These are phyloP conservation scores for Halophytophthora polymorphica DNA, from an alignment of 352 stramenopile species.

Conservation along the genomic window DNA sequence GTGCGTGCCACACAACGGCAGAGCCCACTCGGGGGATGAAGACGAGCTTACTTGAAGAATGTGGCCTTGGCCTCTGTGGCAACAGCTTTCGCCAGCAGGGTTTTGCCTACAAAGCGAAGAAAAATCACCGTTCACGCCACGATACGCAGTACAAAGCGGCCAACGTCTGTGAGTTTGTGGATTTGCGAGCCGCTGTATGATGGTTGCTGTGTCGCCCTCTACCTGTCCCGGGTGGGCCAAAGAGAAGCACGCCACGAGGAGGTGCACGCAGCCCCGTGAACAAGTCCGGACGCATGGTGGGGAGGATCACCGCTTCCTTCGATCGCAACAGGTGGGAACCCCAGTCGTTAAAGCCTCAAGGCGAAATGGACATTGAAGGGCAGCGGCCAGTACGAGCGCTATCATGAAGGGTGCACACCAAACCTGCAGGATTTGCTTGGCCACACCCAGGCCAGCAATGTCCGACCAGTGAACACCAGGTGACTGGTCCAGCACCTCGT, in stretches of 20 bases:
- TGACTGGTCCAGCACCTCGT: slow-evolving; percentile 81
- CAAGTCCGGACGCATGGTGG: slow-evolving; percentile 77
- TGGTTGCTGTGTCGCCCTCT: not conserved
- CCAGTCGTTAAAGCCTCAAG: not conserved
- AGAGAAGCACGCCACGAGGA: slow-evolving; percentile 72
- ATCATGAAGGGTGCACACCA: too few relatives aligned
- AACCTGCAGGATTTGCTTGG: slow-evolving; percentile 88
- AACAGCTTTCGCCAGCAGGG: slow-evolving; percentile 77
- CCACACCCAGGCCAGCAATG: slow-evolving; percentile 75
- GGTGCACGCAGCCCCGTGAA: slow-evolving; percentile 76
- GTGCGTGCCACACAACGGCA: slow-evolving; percentile 1
- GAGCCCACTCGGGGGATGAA: not conserved
- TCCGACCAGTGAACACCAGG: slow-evolving; percentile 80
- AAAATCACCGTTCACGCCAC: not conserved
- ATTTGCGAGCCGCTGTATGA: not conserved
- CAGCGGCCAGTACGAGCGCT: too few relatives aligned
- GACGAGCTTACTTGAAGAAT: slow-evolving; percentile 65
- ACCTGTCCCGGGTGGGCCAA: slow-evolving; percentile 81
- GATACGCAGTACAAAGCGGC: not conserved
- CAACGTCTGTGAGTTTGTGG: too few relatives aligned
- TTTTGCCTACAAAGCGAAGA: slow-evolving; percentile 53
- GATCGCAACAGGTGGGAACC: not conserved
- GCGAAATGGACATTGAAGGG: too few relatives aligned
- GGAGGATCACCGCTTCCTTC: slow-evolving; percentile 86
- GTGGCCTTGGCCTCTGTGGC: slow-evolving; percentile 81